phyloP scores from a whole-genome alignment of 192 early-diverging fungal genomes.

The Phlyctochytrium arcticum region DNA sequence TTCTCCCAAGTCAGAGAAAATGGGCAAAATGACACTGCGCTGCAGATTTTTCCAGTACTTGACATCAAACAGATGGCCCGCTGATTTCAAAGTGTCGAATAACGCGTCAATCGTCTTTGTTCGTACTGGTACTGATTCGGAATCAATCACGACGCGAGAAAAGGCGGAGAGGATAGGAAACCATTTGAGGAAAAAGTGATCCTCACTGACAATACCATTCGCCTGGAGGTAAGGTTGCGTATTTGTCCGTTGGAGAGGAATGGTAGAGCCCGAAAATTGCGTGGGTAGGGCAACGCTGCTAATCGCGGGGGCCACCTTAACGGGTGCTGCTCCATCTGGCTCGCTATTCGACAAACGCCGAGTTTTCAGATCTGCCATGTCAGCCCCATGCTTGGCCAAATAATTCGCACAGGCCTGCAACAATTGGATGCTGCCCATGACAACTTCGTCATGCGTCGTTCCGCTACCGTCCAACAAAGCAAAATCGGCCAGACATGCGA shows the following conservation, averaged over 20 bases:
- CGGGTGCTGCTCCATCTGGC: background rate
- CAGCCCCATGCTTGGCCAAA: conserved; percentile 25
- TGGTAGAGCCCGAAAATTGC: background rate
- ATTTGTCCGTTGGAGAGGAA: background rate
- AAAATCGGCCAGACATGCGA: conserved; percentile 48
- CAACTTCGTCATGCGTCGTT: conserved; percentile 40
- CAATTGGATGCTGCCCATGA: conserved; percentile 43
- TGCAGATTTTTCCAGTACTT: conserved; percentile 47
- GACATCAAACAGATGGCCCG: conserved; percentile 42
- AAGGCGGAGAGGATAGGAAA: conserved; percentile 54
- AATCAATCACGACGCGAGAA: conserved; percentile 47
- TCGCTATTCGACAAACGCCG: background rate
- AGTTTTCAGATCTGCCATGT: background rate
- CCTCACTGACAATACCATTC: conserved; percentile 44
- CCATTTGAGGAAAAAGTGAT: conserved; percentile 56
- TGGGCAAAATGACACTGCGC: conserved; percentile 47
- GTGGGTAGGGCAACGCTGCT: background rate
- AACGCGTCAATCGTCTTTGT: conserved; percentile 42
- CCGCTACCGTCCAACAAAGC: conserved; percentile 37
- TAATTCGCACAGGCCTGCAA: conserved; percentile 43
- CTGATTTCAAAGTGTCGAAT: conserved; percentile 43
- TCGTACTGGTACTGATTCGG: conserved; percentile 31
- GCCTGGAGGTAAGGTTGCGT: conserved; percentile 37
- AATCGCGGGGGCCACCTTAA: background rate
- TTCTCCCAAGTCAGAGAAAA: conserved; percentile 51